Base-by-base conservation (phyloP, 2,329 filamentous ascomycete genomes). In the Paracorniculantispora psalliotae region DNA sequence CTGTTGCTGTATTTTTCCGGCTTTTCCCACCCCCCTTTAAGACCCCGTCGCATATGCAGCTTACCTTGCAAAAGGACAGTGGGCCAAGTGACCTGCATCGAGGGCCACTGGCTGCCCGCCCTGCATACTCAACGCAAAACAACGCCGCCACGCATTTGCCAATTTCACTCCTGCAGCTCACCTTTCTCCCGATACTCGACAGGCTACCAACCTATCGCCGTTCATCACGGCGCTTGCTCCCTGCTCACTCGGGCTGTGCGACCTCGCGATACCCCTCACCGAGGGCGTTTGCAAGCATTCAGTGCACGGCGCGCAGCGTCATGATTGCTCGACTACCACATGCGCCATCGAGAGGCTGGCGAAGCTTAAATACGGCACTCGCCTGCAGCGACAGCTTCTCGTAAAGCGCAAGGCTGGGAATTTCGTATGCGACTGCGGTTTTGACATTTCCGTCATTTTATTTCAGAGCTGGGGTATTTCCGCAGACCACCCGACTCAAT, bases 401-500 rank as follows among this genome's bases (percentile, higher is more conserved):
- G 19, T 12, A 46, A 25, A 25, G 5, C 35, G 13, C 33, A 26
- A 9, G 35, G 41, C 13, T 35, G 19, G 4, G n/a, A n/a, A 12
- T 23, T 10, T 19, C 23, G 7, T 9, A 17, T 23, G 43, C 7
- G 21, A 30, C 17, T 26, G n/a, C 12, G 13, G 2, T 15, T 8
- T 39, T 13, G 3, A 8, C 8, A 41, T 17, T 21, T 26, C 3
- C 17, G 2, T 15, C 33, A 7, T 28, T 21, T 23, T 43, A 2
- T 44, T n/a, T 23, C n/a, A n/a, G 21, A 28, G 23, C 25, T 35
- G 13, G 25, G 13, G 4, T 30, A 35, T 35, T 17, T 4, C 53
- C 33, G 28, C 23, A 39, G 21, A 25, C 19, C 13, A 53, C 17
- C 15, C n/a, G 13, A 19, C n/a, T 8, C 6, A 8, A 67, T 72